phyloP scores from a whole-genome alignment of 2,329 filamentous ascomycete genomes.

The Sporothrix curviconia region DNA sequence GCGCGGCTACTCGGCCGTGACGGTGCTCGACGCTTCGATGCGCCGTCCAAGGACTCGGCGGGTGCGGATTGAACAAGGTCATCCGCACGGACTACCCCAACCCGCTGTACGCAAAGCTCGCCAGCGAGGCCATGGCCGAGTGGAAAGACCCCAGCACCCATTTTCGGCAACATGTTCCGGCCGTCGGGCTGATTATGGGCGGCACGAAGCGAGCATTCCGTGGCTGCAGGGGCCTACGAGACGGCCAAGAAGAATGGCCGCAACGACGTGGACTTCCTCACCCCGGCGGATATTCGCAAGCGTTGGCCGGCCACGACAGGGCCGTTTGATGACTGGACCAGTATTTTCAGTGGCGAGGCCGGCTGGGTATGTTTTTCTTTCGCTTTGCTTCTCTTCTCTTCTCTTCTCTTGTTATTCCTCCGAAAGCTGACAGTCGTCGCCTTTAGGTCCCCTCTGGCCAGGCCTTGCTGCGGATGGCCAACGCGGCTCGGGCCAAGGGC shows the following conservation, averaged over 20 bases:
- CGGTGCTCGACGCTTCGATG: no score
- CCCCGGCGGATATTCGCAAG: slow-evolving; percentile 22
- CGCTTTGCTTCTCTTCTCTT: no score
- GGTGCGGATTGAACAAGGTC: no score
- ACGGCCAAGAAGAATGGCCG: slow-evolving; percentile 22
- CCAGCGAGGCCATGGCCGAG: slow-evolving; percentile 57
- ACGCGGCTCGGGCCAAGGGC: slow-evolving; percentile 23
- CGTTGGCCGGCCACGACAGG: slow-evolving; percentile 26
- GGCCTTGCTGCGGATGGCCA: slow-evolving; percentile 28
- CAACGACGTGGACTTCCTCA: slow-evolving; percentile 24
- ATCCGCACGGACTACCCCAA: no score
- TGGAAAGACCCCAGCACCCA: slow-evolving; percentile 34
- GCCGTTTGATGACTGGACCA: slow-evolving; percentile 26
- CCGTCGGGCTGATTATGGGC: slow-evolving; percentile 27
- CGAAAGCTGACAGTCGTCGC: neutral
- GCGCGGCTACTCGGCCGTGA: no score
- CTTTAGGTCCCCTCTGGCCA: slow-evolving; percentile 21
- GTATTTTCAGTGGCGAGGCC: slow-evolving; percentile 23
- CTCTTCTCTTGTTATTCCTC: neutral
- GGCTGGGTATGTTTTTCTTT: slow-evolving; percentile 31
- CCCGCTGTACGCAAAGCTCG: no score
- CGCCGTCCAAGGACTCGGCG: no score
- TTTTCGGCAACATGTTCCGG: slow-evolving; percentile 27
- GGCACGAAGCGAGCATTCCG: slow-evolving; percentile 23
- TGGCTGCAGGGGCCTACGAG: slow-evolving; percentile 26